Evolutionary conservation across 1,284 basidiomycete genomes (phyloP), one percentile per base, ranked within the genome.

Genomic region (Puccinia polysora): DNA sequence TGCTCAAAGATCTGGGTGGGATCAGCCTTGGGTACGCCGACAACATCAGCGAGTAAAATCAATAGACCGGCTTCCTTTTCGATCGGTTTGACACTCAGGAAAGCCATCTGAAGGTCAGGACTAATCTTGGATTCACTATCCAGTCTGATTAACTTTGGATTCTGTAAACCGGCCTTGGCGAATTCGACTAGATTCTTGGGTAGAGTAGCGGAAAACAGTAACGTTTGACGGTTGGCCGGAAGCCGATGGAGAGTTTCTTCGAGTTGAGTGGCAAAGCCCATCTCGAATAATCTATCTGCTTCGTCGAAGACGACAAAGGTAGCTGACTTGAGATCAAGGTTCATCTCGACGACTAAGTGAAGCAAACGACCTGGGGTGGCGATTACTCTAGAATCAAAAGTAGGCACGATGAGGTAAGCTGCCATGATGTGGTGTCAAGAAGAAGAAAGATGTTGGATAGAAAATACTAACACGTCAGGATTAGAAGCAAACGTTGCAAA

Each of bases 251-350:
- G 83, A 76, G 97, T 93, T 80, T 97, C 95, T 73, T 88, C 88
- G 36, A 98, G 83, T 62, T 96, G 91, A 2, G 88, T 87, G 76
- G 91, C 90, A 79, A 98, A 98, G 15, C 95, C 95, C 88, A 97
- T 92, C 79, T 98, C 96, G 79, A 98, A 98, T 14, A 76, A 73
- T 78, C 82, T 87, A 80, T 99, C 96, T 0, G 96, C 96, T 82
- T 99, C 96, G 79, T 99, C 96, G 77, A 98, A 98, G 20, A 98
- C 90, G 71, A 95, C 87, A 75, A 92, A 93, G 80, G 95, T 87
- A 2, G 95, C 84, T 0, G 89, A 88, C 60, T 89, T 87, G 40
- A 99, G 83, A 78, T 97, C 93, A 59, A 97, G 83, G 75, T 91
- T 91, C 95, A 97, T 98, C 81, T 99, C 96, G 63, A 98, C 90